Evolutionary conservation across 2,329 filamentous ascomycete genomes (phyloP), one percentile per base, ranked within the genome.

Genomic region (Hymenoscyphus infarciens): DNA sequence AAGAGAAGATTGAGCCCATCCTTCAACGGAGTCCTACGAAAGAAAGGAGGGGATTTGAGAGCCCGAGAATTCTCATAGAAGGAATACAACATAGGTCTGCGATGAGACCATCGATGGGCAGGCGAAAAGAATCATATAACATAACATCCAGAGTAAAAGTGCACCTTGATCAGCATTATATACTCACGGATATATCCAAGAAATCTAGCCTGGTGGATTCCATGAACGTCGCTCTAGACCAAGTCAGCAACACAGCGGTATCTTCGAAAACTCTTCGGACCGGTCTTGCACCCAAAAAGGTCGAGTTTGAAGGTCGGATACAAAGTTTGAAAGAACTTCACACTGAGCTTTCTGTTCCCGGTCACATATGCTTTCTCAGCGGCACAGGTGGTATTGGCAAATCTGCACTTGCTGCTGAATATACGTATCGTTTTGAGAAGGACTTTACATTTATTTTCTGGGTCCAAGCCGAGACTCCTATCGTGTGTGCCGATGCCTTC

Each of bases 351-450:
- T 49, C 38, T 35, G 22, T 52, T 15, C n/a, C 39, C 2, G 35
- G 45, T 8, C 45, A 52, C 25, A 52, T n/a, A 19, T 68, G 68
- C 49, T 56, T 60, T 13, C 35, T 69, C 6, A 66, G 58, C 38
- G 68, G 66, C 19, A 60, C 60, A 19, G 68, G 68, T 19, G 68
- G 68, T 8, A 65, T 68, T 33, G 68, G 68, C 11, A 69, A 69
- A 58, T 68, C 68, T 13, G 62, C 65, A 11, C 63, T 59, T 11
- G 68, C 68, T 25, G 56, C 62, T 22, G 68, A 69, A 56, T 69
- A 68, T 57, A 15, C 55, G 5, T 60, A 62, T 29, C 55, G 45
- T 2, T 66, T 35, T 42, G 53, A 53, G 10, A 3, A n/a, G 5
- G 27, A 62, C 1, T 69, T 53, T 49, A 54, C n/a, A 29, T 22